Evolutionary conservation across 768 basidiomycete genomes (phyloP).

Genomic region (Trametes cubensis): DNA sequence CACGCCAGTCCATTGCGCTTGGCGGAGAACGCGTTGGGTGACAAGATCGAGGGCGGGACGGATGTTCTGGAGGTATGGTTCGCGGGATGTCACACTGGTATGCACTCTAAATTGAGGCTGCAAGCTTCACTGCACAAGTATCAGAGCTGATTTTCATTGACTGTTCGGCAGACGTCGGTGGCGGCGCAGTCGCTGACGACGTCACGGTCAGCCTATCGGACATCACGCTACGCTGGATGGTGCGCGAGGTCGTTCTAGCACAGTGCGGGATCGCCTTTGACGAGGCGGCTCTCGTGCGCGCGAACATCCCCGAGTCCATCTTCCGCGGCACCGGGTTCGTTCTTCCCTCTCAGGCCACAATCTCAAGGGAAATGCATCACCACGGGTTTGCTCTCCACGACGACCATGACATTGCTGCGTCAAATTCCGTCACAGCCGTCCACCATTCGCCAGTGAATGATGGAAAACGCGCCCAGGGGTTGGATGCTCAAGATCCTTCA

Average conservation of each 20-base stretch:
- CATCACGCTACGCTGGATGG: slow-evolving; percentile 78
- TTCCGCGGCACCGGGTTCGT: slow-evolving; percentile 24
- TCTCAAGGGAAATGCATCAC: background rate
- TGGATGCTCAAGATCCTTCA: no score
- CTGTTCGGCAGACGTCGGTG: slow-evolving; percentile 61
- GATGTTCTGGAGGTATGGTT: slow-evolving; percentile 86
- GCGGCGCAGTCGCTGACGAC: slow-evolving; percentile 54
- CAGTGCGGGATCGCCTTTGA: slow-evolving; percentile 66
- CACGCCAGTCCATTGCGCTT: background rate
- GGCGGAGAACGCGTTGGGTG: slow-evolving; percentile 4
- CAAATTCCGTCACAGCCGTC: background rate
- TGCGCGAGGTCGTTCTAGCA: slow-evolving; percentile 61
- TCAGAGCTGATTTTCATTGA: background rate
- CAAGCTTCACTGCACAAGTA: background rate
- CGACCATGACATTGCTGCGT: background rate
- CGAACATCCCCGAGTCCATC: slow-evolving; percentile 40
- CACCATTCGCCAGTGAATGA: background rate
- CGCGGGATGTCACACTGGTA: slow-evolving; percentile 70
- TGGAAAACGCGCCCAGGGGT: background rate
- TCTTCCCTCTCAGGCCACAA: slow-evolving; percentile 12
- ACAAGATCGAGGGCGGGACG: slow-evolving; percentile 26
- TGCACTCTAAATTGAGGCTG: background rate
- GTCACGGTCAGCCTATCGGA: slow-evolving; percentile 51
- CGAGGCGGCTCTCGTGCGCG: slow-evolving; percentile 45
- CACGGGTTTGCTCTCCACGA: background rate